Conservation (phyloP, 2,329 filamentous ascomycete genomes). For the Lasiodiplodia sp. region DNA sequence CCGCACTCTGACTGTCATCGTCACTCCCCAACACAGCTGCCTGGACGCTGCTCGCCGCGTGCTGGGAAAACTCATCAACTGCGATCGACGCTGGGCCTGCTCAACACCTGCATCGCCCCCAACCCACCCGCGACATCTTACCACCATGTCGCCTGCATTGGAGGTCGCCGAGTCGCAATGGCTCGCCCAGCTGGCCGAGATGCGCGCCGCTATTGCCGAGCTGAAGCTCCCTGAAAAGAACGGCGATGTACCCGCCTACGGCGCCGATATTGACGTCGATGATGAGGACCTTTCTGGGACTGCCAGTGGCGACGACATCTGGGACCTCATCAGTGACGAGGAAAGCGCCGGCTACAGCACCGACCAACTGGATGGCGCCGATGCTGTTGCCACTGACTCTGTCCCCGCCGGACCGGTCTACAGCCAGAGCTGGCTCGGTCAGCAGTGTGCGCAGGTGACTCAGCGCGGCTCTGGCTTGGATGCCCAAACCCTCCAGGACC, state of each 20-base stretch:
- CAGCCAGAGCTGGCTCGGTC: constrained; percentile 73
- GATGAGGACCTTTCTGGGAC: constrained; percentile 69
- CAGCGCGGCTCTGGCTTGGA: constrained; percentile 71
- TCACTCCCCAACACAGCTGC: not conserved
- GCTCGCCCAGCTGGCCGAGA: constrained; percentile 83
- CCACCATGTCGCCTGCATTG: constrained; percentile 48
- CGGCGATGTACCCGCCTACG: constrained; percentile 58
- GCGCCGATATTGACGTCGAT: constrained; percentile 67
- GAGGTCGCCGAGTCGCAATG: constrained; percentile 70
- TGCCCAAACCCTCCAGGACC: constrained; percentile 74
- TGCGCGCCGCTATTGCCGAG: constrained; percentile 83
- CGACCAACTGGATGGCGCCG: constrained; percentile 66
- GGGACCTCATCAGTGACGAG: constrained; percentile 86
- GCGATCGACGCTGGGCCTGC: not conserved
- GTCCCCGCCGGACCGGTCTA: constrained; percentile 51
- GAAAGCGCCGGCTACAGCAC: constrained; percentile 72
- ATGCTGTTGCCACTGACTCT: constrained; percentile 34
- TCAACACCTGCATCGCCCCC: not conserved
- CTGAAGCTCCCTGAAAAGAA: constrained; percentile 64
- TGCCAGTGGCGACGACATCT: constrained; percentile 79
- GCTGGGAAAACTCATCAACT: not conserved
- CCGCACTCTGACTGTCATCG: not conserved
- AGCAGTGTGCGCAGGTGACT: constrained; percentile 73
- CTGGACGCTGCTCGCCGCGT: not conserved
- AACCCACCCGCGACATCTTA: not conserved